phyloP scores from a whole-genome alignment of 2,329 filamentous ascomycete genomes.

The Trichoderma polysporum region DNA sequence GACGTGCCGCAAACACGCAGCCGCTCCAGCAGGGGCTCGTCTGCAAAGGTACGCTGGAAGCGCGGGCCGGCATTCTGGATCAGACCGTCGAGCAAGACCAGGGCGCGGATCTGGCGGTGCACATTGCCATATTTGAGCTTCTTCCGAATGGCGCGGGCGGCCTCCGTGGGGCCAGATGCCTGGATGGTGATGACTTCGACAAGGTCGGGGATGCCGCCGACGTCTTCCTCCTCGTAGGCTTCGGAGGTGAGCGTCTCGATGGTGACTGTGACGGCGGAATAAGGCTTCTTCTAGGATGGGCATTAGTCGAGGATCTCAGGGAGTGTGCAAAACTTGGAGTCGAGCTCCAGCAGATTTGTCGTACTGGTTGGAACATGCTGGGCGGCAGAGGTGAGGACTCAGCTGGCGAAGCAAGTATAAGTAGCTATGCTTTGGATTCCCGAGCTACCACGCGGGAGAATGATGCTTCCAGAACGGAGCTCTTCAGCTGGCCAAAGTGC shows the following conservation, averaged over 20 bases:
- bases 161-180: slow-evolving; percentile 80
- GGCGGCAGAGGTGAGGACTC: not conserved
- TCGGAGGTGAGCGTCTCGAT: slow-evolving; percentile 90
- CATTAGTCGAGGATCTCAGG: not conserved
- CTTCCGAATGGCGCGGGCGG: slow-evolving; percentile 88
- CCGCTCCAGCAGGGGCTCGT: slow-evolving; percentile 88
- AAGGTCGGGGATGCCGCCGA: slow-evolving; percentile 87
- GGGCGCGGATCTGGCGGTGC: slow-evolving; percentile 86
- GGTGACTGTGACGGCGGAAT: slow-evolving; percentile 88
- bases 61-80: slow-evolving; percentile 90
- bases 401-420: not conserved
- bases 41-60: slow-evolving; percentile 84
- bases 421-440: not conserved
- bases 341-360: not conserved
- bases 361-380: slow-evolving; percentile 35
- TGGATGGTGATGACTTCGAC: slow-evolving; percentile 94
- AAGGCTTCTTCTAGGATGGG: slow-evolving; percentile 63
- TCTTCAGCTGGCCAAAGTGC: not conserved
- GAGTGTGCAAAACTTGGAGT: not conserved
- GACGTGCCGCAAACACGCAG: slow-evolving; percentile 85
- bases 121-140: slow-evolving; percentile 97
- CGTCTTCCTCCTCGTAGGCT: slow-evolving; percentile 84
- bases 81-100: slow-evolving; percentile 85
- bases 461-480: not conserved
- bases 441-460: not conserved